Evolutionary conservation across 352 stramenopile species (phyloP), one percentile per base, ranked within the genome.

Genomic region (Globisporangium polare): DNA sequence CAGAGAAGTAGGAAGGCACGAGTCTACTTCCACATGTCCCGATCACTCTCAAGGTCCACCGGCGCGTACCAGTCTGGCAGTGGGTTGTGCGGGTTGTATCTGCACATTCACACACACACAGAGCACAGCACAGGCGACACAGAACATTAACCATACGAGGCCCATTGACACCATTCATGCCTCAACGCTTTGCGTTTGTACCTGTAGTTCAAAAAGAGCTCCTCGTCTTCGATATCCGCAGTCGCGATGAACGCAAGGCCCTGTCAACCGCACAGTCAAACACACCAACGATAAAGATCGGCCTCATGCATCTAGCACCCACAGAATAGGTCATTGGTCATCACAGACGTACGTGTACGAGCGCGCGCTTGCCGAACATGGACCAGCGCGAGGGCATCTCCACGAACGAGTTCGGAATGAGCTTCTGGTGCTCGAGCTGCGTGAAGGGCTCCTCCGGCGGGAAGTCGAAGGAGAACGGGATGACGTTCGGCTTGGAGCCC

Each of bases 301-400:
- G n/a, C n/a, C n/a, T n/a, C n/a, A n/a, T n/a, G n/a, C n/a, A n/a
- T n/a, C n/a, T n/a, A n/a, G n/a, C n/a, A n/a, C n/a, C n/a, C n/a
- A n/a, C n/a, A n/a, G n/a, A n/a, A n/a, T n/a, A n/a, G n/a, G n/a
- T n/a, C n/a, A n/a, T n/a, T n/a, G n/a, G n/a, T n/a, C n/a, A n/a
- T n/a, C n/a, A n/a, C n/a, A n/a, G n/a, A n/a, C n/a, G n/a, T 81
- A 95, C 86, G 69, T 92, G 83, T n/a, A 95, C 83, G 15, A 90
- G 78, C 37, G 79, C 73, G n/a, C 86, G 84, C 57, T 92, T 92
- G 68, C 86, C 86, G 64, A 92, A 85, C 84, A 94, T 92, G 27
- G 86, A 80, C 39, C 90, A 66, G 39, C 82, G 83, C 49, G 86
- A 92, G 4, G 86, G 86, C 60, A 88, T 74, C 62, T 86, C 75